These are phyloP conservation scores for Liriodendron chinense DNA, from an alignment of 164 flowering plant genomes.

Conservation along the genomic window DNA sequence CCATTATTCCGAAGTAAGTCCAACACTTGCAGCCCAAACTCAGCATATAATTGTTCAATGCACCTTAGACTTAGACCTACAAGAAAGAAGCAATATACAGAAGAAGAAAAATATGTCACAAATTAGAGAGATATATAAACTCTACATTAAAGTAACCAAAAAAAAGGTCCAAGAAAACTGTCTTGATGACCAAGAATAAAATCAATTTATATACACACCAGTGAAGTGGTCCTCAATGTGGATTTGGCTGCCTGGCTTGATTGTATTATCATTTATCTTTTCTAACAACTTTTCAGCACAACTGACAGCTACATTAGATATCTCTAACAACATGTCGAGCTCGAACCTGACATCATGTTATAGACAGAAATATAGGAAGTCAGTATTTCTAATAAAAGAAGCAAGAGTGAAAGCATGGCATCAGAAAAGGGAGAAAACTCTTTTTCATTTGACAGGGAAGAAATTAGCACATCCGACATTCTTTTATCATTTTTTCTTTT, in stretches of 20 bases:
- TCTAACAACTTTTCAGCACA: constrained; percentile 81
- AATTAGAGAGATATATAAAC: constrained; percentile 4
- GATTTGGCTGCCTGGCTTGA: constrained; percentile 50
- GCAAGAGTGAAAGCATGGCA: no score
- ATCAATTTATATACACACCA: constrained; percentile 36
- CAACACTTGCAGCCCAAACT: constrained; percentile 93
- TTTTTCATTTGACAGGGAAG: no score
- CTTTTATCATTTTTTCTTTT: no score
- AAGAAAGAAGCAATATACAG: constrained; percentile 11
- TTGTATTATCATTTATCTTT: constrained; percentile 50
- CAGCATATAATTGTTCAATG: constrained; percentile 93
- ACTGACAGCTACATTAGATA: constrained; percentile 69
- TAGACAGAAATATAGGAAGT: not conserved
- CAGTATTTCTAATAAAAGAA: not conserved
- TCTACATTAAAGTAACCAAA: not conserved
- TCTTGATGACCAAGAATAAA: not conserved
- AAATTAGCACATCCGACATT: no score
- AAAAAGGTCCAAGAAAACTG: not conserved
- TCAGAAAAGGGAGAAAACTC: no score
- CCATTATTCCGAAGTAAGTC: constrained; percentile 81
- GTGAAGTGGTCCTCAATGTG: constrained; percentile 70
- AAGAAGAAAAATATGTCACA: not conserved
- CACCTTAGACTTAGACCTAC: constrained; percentile 79
- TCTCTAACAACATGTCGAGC: constrained; percentile 91
- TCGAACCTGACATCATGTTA: constrained; percentile 63